Evolutionary conservation across 768 basidiomycete species (phyloP).

Genomic region (Pulveroboletus frians): DNA sequence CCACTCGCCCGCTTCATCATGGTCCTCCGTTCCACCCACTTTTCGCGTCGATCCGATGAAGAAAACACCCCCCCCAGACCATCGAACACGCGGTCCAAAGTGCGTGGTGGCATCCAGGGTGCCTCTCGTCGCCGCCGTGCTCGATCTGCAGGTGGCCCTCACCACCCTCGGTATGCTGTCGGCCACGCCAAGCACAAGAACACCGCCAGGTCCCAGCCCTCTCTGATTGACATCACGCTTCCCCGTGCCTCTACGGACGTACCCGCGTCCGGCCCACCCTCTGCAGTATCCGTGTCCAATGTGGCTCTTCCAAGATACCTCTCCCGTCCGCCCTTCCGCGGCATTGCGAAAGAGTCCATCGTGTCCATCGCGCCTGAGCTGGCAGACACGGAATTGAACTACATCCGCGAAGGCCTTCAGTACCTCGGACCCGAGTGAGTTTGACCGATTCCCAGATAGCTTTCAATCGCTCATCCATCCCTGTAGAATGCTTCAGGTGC

Average conservation of each 20-base stretch:
- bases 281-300: conserved; percentile 4
- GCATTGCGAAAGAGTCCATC: conserved; percentile 13
- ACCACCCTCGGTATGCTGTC: conserved; percentile 31
- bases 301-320: conserved; percentile 24
- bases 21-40: conserved; percentile 23
- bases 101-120: conserved; percentile 28
- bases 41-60: conserved; percentile 20
- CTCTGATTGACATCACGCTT: conserved; percentile 28
- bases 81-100: conserved; percentile 10
- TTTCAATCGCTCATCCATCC: conserved; percentile 5
- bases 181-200: conserved; percentile 38
- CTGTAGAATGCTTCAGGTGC: conserved; percentile 29
- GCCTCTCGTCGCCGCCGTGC: conserved; percentile 39
- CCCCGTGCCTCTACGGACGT: conserved; percentile 14
- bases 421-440: conserved; percentile 28
- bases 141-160: conserved; percentile 26
- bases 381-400: conserved; percentile 17
- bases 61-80: conserved; percentile 34
- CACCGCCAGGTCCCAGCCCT: conserved; percentile 7
- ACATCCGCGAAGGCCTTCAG: conserved; percentile 27
- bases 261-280: background rate
- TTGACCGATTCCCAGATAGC: accelerated
- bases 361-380: conserved; percentile 24
- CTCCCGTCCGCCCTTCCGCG: conserved; percentile 16
- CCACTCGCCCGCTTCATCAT: conserved; percentile 12